A percentile compares a stretch with the other conserved stretches of the same genome.
These are phyloP conservation scores for Gynochthodes officinalis DNA, from an alignment of 257 asterid genomes.

Conservation along the genomic window DNA sequence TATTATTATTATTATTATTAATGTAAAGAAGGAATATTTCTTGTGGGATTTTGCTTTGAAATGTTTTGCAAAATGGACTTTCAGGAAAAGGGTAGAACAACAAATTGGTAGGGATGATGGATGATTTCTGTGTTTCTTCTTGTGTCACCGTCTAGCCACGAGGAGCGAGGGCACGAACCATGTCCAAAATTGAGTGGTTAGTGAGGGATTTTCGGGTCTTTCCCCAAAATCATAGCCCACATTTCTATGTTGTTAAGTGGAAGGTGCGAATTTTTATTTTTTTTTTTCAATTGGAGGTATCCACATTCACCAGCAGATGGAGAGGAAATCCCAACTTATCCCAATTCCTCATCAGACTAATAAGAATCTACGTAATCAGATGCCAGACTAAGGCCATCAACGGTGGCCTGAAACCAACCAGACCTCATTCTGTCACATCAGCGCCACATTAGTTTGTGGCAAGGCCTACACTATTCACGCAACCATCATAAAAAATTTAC, in stretches of 20 bases:
- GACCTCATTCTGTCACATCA: too few relatives aligned
- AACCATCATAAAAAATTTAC: too few relatives aligned
- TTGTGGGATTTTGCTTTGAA: constrained; percentile 2
- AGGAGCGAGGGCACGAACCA: background rate
- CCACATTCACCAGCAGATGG: too few relatives aligned
- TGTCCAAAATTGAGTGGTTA: constrained; percentile 4
- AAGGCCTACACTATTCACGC: too few relatives aligned
- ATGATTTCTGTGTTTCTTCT: background rate
- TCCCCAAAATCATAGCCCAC: background rate
- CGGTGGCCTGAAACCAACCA: too few relatives aligned
- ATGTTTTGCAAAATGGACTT: background rate
- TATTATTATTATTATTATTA: background rate
- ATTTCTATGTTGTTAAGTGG: background rate
- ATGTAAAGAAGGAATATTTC: background rate
- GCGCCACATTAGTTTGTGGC: too few relatives aligned
- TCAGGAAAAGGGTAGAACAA: background rate
- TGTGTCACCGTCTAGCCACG: background rate
- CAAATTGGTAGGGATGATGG: background rate
- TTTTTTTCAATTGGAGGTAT: too few relatives aligned
- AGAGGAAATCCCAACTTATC: too few relatives aligned
- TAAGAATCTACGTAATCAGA: too few relatives aligned
- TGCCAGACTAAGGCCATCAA: too few relatives aligned
- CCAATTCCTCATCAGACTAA: too few relatives aligned
- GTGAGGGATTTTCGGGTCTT: background rate
- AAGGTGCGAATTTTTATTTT: too few relatives aligned